These are phyloP conservation scores for Pisolithus tinctorius DNA, from an alignment of 768 basidiomycete species.

Conservation along the genomic window DNA sequence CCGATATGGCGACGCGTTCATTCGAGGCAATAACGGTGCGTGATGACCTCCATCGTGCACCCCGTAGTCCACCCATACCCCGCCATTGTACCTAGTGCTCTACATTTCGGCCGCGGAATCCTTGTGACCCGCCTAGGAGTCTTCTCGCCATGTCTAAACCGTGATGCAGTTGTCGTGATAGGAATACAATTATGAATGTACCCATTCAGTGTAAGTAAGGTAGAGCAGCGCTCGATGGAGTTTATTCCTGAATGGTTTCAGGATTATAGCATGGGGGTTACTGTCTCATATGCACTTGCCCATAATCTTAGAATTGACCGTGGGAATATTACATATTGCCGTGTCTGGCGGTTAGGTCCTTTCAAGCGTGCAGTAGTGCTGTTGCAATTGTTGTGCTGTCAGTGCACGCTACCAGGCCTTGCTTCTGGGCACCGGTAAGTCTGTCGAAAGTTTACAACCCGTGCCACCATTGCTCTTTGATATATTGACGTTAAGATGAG, in stretches of 20 bases:
- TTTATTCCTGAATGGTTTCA: no score
- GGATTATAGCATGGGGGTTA: no score
- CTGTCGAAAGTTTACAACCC: neutral
- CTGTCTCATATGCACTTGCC: no score
- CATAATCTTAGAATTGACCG: neutral
- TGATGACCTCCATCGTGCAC: constrained; percentile 6
- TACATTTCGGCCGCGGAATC: constrained; percentile 73
- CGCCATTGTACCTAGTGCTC: constrained; percentile 40
- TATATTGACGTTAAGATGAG: neutral
- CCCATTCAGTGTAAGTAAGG: no score
- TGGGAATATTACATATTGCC: neutral
- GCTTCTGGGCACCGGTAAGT: neutral
- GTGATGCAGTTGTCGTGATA: no score
- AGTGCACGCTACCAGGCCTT: neutral
- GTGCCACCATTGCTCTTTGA: no score
- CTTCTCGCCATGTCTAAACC: no score
- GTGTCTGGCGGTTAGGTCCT: no score
- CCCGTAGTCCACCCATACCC: constrained; percentile 3
- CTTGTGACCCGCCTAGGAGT: constrained; percentile 29
- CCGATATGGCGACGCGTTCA: constrained; percentile 91
- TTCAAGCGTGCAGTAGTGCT: no score
- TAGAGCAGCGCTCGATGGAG: no score
- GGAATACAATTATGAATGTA: no score
- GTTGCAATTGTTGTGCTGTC: no score
- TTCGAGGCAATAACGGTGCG: constrained; percentile 86